Conservation (phyloP, 768 basidiomycete genomes). For the Podaxis sp. region DNA sequence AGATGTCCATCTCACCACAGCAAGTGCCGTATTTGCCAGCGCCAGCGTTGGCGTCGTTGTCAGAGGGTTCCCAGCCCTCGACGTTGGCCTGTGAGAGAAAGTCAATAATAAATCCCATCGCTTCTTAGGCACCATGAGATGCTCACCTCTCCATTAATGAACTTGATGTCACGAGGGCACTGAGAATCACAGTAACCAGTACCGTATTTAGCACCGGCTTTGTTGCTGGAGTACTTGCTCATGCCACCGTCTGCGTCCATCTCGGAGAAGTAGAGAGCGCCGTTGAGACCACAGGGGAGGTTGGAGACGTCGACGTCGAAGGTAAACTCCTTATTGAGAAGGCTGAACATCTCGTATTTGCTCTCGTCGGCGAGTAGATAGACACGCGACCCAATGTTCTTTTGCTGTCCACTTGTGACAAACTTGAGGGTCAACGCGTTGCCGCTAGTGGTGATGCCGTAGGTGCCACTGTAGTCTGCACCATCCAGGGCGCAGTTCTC, state of each 20-base stretch:
- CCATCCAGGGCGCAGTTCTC: conserved; percentile 28
- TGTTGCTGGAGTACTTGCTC: conserved; percentile 18
- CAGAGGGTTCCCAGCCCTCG: conserved; percentile 18
- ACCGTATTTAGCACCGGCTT: conserved; percentile 23
- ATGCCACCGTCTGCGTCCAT: conserved; percentile 23
- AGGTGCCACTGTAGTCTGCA: conserved; percentile 32
- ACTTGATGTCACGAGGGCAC: conserved; percentile 22
- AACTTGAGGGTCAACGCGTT: conserved; percentile 37
- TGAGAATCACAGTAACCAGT: conserved; percentile 25
- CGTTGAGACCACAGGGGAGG: conserved; percentile 21
- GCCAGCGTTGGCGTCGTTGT: conserved; percentile 20
- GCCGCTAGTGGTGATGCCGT: conserved; percentile 32
- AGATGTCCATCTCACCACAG: conserved; percentile 26
- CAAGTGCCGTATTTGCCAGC: conserved; percentile 20
- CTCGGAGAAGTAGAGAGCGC: conserved; percentile 20
- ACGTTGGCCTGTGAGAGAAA: conserved; percentile 17
- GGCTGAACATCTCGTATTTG: conserved; percentile 20
- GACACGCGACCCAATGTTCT: conserved; percentile 21
- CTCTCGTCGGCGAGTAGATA: conserved; percentile 21
- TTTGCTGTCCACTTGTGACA: conserved; percentile 25
- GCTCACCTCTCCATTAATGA: conserved; percentile 19
- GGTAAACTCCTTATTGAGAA: conserved; percentile 22
- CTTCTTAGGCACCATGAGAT: not conserved
- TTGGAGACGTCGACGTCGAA: conserved; percentile 23
- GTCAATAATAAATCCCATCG: not conserved